These are phyloP conservation scores for Dorcoceras hygrometricum DNA, from an alignment of 257 asterid genomes.

Conservation along the genomic window DNA sequence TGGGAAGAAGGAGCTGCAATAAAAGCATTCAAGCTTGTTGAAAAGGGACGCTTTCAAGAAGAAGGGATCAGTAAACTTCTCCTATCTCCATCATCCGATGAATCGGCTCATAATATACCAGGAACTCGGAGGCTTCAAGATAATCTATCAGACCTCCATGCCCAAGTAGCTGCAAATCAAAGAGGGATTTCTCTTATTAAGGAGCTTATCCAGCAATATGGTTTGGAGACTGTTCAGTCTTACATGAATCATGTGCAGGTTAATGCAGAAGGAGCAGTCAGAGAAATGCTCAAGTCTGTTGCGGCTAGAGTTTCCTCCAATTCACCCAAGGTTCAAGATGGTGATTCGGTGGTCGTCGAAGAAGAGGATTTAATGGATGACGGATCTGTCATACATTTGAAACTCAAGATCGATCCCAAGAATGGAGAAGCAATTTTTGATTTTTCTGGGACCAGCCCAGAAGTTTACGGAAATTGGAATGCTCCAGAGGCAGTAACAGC, in stretches of 20 bases:
- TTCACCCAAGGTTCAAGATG: slow-evolving; percentile 30
- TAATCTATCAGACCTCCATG: slow-evolving; percentile 88
- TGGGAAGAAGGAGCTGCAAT: slow-evolving; percentile 99
- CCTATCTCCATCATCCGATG: slow-evolving; percentile 51
- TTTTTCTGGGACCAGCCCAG: slow-evolving; percentile 90
- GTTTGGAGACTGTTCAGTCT: slow-evolving; percentile 79
- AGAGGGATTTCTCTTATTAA: slow-evolving; percentile 87
- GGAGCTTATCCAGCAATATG: slow-evolving; percentile 90
- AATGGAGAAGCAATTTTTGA: slow-evolving; percentile 89
- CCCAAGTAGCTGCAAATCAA: slow-evolving; percentile 97
- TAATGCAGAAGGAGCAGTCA: slow-evolving; percentile 89
- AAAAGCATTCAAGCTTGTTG: slow-evolving; percentile 92
- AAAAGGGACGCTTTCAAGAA: slow-evolving; percentile 78
- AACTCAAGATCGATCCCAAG: slow-evolving; percentile 59
- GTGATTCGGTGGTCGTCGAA: slow-evolving; percentile 54
- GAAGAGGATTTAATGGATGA: slow-evolving; percentile 97
- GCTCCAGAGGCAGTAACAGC: slow-evolving; percentile 98
- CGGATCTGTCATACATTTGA: slow-evolving; percentile 75
- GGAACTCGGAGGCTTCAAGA: slow-evolving; percentile 96
- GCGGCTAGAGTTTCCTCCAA: slow-evolving; percentile 45
- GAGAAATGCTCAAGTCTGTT: slow-evolving; percentile 92
- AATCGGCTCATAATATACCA: slow-evolving; percentile 50
- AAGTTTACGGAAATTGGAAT: slow-evolving; percentile 96
- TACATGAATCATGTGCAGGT: slow-evolving; percentile 90
- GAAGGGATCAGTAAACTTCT: slow-evolving; percentile 82